Evolutionary conservation across 1,284 basidiomycete species (phyloP).

Genomic region (Sanghuangporus baumii): DNA sequence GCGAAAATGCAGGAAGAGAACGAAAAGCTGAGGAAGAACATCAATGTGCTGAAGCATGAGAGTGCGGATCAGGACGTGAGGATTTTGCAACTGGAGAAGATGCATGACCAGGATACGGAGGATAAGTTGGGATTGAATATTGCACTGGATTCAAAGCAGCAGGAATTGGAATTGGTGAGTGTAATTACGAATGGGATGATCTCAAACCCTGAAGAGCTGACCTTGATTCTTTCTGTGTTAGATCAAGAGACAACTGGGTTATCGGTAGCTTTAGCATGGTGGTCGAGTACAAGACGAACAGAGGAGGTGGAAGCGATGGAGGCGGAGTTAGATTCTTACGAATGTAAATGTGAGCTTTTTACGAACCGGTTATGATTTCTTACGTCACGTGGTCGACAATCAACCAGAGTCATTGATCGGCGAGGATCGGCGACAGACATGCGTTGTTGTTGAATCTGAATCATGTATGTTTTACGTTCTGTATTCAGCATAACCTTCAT

Average conservation of each 20-base stretch:
- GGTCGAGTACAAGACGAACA: not conserved
- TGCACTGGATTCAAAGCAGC: conserved; percentile 84
- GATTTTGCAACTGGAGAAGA: conserved; percentile 66
- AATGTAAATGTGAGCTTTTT: not conserved
- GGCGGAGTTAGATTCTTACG: not conserved
- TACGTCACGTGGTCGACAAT: not conserved
- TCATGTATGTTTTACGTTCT: too few relatives aligned
- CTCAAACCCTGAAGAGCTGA: not conserved
- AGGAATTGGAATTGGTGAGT: conserved; percentile 81
- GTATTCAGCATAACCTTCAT: too few relatives aligned
- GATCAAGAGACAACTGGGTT: conserved; percentile 68
- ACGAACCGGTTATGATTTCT: not conserved
- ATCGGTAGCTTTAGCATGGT: conserved; percentile 45
- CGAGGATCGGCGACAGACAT: not conserved
- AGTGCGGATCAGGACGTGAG: conserved; percentile 81
- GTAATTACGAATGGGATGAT: conserved; percentile 4
- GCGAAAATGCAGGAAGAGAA: conserved; percentile 54
- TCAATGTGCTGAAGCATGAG: conserved; percentile 69
- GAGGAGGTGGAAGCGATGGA: not conserved
- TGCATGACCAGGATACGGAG: conserved; percentile 64
- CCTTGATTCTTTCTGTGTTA: conserved; percentile 26
- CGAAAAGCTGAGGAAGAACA: conserved; percentile 54
- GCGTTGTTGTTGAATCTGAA: too few relatives aligned
- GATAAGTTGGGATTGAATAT: conserved; percentile 78
- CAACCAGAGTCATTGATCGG: not conserved